These are phyloP conservation scores for Penicillium egyptiacum DNA, from an alignment of 495 filamentous ascomycete species.

Conservation along the genomic window DNA sequence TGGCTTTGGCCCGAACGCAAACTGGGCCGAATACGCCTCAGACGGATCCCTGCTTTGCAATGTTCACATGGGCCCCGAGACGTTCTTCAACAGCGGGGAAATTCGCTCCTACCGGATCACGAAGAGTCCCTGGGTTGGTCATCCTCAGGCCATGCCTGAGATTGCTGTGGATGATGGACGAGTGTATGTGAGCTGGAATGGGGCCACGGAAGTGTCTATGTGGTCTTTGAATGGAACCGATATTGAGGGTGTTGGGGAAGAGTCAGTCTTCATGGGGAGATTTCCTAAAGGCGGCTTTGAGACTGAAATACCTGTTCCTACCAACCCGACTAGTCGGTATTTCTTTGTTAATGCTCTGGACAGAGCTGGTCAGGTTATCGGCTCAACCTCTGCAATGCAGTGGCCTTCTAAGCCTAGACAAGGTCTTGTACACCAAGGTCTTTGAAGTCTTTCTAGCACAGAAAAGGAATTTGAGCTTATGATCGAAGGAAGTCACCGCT, in stretches of 20 bases:
- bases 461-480: background rate
- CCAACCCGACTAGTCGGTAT: background rate
- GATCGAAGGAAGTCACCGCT: background rate
- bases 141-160: constrained; percentile 2
- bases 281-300: background rate
- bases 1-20: background rate
- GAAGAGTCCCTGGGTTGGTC: background rate
- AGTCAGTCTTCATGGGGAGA: background rate
- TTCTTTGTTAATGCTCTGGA: background rate
- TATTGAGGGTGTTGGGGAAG: background rate
- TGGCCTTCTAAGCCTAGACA: background rate
- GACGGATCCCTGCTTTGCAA: constrained; percentile 1
- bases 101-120: background rate
- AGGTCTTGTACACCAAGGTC: background rate
- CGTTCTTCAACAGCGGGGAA: constrained; percentile 1
- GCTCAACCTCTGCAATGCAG: background rate
- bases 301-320: background rate
- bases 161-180: constrained; percentile 13
- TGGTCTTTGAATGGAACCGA: constrained; percentile 7
- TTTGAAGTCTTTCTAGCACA: background rate
- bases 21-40: constrained; percentile 2
- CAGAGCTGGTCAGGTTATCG: background rate
- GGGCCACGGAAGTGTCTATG: constrained; percentile 50
- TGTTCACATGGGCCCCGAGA: background rate
- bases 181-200: constrained; percentile 34